Conservation (phyloP, 1,284 basidiomycete species). For the Tilletia indica region DNA sequence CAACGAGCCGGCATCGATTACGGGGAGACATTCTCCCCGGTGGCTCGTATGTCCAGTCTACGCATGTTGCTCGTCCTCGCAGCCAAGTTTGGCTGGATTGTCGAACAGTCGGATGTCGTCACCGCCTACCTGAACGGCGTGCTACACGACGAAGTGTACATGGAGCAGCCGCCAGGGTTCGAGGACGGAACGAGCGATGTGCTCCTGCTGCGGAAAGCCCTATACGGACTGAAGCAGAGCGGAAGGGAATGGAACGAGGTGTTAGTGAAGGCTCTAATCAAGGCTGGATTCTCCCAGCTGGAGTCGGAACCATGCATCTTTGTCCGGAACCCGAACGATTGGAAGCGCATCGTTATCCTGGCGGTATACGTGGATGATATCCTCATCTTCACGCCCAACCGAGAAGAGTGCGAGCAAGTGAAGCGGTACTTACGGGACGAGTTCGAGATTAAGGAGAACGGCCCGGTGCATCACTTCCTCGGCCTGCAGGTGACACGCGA, state of each 20-base stretch:
- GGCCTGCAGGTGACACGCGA: background rate
- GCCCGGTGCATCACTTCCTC: background rate
- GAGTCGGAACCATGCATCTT: background rate
- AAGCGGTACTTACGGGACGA: background rate
- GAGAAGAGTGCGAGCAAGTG: background rate
- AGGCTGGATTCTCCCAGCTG: background rate
- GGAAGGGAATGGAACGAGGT: background rate
- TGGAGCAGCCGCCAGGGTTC: background rate
- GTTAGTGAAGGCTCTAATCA: background rate
- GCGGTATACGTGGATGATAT: background rate
- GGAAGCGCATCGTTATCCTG: background rate
- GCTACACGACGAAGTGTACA: background rate
- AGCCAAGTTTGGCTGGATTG: background rate
- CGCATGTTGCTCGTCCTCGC: background rate
- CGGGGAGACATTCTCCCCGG: background rate
- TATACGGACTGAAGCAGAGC: background rate
- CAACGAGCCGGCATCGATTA: background rate
- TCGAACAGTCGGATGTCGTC: conserved; percentile 1
- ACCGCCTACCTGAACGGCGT: conserved; percentile 8
- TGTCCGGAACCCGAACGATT: background rate
- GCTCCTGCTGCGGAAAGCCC: background rate
- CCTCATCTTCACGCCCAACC: background rate
- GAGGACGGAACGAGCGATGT: background rate
- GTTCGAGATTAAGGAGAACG: background rate
- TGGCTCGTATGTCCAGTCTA: background rate